Evolutionary conservation across 1,284 basidiomycete species (phyloP), one percentile per base, ranked within the genome.

Genomic region (Filobasidium uniguttulatum): DNA sequence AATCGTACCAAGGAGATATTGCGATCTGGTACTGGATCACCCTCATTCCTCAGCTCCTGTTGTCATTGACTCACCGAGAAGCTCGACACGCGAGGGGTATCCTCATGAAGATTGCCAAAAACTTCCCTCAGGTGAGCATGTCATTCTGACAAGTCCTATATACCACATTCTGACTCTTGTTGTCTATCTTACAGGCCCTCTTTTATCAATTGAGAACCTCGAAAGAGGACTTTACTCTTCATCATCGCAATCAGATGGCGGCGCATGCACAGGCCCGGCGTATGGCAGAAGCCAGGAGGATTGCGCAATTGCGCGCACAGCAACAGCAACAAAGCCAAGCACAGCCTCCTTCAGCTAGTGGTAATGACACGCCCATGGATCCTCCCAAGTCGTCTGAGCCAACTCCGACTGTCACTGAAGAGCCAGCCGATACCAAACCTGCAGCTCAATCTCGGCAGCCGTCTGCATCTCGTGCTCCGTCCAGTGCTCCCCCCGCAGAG

Each of bases 21-120:
- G 90, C 90, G 10, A 85, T 86, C 59, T 99, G 94, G 94, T 96
- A 90, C 69, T 99, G 94, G 94, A 94, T 98, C 60, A 86, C 91
- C 1, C 76, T 97, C 50, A 91, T 97, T 45, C 94, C 94, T 14
- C 94, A 99, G 63, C 76, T 99, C n/a, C 81, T 91, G 57, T 70
- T 86, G 46, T 89, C 90, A 3, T 75, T 98, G 23, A 85, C 85
- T 6, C 83, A 93, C 56, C 79, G 87, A 45, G 94, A 99, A 69
- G 83, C 87, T 29, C 86, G 87, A 60, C 91, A 93, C 65, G 93
- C 90, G 0, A 79, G 90, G 15, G 83, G 85, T 64, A 78, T 98
- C 46, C 75, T 99, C 41, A 74, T 93, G 55, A 85, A 86, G 57
- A 78, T 99, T 50, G 91, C 93, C 34, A 90, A 93, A 68, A 74